Percentiles rank a stretch among this genome's conserved stretches.
Evolutionary conservation across 768 basidiomycete genomes (phyloP).

Genomic region (Lentinula guzmanii): DNA sequence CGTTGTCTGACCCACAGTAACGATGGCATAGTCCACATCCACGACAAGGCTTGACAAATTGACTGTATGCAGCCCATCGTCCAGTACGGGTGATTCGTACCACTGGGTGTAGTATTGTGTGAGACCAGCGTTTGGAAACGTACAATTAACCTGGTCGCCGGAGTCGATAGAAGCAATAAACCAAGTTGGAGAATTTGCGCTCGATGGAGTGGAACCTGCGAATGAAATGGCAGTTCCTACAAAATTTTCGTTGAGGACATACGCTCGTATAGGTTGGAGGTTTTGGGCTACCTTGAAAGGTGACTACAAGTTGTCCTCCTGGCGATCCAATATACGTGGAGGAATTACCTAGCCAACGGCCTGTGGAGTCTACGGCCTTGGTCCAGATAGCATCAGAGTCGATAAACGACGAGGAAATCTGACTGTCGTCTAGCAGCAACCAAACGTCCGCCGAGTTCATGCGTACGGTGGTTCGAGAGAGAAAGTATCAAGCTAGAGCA

Average conservation of each 20-base stretch:
- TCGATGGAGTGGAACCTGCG: not conserved
- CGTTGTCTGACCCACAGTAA: constrained; percentile 1
- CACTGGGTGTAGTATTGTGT: constrained; percentile 1
- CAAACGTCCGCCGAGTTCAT: not conserved
- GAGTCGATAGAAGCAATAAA: constrained; percentile 1
- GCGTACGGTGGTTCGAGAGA: not conserved
- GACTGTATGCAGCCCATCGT: not conserved
- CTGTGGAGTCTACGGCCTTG: not conserved
- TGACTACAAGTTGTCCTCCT: not conserved
- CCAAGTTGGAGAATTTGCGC: not conserved
- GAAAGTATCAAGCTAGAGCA: not conserved
- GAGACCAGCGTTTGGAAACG: not conserved
- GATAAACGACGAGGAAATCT: not conserved
- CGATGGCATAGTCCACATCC: constrained; percentile 3
- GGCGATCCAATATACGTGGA: not conserved
- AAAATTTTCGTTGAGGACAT: not conserved
- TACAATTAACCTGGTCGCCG: not conserved
- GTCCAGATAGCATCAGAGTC: not conserved
- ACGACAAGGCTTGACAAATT: not conserved
- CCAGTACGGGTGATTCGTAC: not conserved
- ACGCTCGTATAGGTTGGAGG: not conserved
- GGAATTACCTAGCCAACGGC: not conserved
- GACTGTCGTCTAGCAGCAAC: not conserved
- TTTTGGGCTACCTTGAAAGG: not conserved
- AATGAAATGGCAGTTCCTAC: not conserved